Conservation (phyloP, 306 rosid genomes). For the Morella rubra region DNA sequence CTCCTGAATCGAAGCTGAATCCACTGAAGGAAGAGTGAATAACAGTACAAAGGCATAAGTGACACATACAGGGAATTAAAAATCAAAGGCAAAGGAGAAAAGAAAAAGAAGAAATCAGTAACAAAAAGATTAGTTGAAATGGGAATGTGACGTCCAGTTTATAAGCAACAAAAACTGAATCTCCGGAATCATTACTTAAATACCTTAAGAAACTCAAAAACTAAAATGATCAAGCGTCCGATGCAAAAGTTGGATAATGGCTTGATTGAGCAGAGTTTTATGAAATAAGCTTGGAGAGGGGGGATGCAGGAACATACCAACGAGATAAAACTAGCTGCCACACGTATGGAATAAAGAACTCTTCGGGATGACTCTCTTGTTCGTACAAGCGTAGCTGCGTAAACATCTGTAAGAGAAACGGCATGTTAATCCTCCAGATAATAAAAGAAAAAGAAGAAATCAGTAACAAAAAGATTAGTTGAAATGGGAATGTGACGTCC, state of each 20-base stretch:
- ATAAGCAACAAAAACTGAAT: neutral
- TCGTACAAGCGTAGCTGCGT: constrained; percentile 95
- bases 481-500: neutral
- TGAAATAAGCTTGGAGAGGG: constrained; percentile 13
- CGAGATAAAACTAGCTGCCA: constrained; percentile 94
- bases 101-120: constrained; percentile 2
- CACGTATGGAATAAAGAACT: constrained; percentile 90
- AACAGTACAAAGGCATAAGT: constrained; percentile 26
- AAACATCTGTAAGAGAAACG: constrained; percentile 61
- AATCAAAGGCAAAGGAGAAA: constrained; percentile 15
- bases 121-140: constrained; percentile 6
- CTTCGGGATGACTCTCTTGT: constrained; percentile 98
- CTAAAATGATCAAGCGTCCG: neutral
- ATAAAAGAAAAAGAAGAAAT: constrained; percentile 11
- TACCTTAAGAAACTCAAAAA: neutral
- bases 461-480: constrained; percentile 8
- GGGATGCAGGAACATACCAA: constrained; percentile 50
- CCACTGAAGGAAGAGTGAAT: constrained; percentile 49
- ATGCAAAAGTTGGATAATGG: neutral
- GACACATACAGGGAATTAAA: constrained; percentile 1
- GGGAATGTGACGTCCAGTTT: neutral
- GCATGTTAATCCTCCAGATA: constrained; percentile 9
- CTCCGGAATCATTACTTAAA: neutral
- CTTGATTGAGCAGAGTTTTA: neutral
- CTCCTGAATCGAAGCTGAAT: constrained; percentile 64